A percentile compares a stretch with the other conserved stretches of the same genome.
These are phyloP conservation scores for Plasmodium cynomolgi DNA, from an alignment of 169 alveolate species.

Conservation along the genomic window DNA sequence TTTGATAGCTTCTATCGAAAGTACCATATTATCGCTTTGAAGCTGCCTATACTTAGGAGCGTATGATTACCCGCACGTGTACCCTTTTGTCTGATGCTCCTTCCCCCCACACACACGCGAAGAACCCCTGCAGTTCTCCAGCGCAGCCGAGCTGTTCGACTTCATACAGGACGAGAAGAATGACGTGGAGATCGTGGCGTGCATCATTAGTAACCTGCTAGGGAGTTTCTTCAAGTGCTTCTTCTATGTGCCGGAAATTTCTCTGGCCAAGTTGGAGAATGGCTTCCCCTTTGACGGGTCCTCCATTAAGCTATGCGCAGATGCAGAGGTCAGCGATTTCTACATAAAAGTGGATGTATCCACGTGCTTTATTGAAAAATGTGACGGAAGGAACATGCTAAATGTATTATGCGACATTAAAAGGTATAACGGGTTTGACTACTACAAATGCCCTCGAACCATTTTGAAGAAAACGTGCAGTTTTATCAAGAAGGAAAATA, in stretches of 20 bases:
- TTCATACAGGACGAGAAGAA: slow-evolving; percentile 24
- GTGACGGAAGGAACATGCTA: slow-evolving; percentile 62
- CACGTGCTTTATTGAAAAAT: slow-evolving; percentile 78
- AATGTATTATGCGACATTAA: slow-evolving; percentile 76
- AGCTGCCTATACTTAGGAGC: neutral
- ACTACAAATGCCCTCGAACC: slow-evolving; percentile 76
- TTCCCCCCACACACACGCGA: neutral
- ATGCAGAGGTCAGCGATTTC: slow-evolving; percentile 78
- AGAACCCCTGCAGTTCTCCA: neutral
- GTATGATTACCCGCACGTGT: neutral
- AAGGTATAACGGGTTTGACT: slow-evolving; percentile 67
- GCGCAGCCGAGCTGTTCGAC: slow-evolving; percentile 10
- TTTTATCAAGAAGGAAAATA: slow-evolving; percentile 27
- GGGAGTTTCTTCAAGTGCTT: slow-evolving; percentile 65
- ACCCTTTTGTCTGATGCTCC: neutral
- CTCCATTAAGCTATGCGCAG: slow-evolving; percentile 78
- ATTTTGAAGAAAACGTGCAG: slow-evolving; percentile 56
- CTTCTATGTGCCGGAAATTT: slow-evolving; percentile 49
- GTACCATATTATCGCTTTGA: neutral
- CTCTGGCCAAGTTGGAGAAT: slow-evolving; percentile 54
- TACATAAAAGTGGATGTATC: slow-evolving; percentile 70
- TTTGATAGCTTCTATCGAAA: neutral
- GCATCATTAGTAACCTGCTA: slow-evolving; percentile 46
- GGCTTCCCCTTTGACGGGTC: slow-evolving; percentile 85
- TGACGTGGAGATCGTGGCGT: slow-evolving; percentile 49